These are phyloP conservation scores for Leccinum subrobustum DNA, from an alignment of 1,284 basidiomycete species.

Conservation along the genomic window DNA sequence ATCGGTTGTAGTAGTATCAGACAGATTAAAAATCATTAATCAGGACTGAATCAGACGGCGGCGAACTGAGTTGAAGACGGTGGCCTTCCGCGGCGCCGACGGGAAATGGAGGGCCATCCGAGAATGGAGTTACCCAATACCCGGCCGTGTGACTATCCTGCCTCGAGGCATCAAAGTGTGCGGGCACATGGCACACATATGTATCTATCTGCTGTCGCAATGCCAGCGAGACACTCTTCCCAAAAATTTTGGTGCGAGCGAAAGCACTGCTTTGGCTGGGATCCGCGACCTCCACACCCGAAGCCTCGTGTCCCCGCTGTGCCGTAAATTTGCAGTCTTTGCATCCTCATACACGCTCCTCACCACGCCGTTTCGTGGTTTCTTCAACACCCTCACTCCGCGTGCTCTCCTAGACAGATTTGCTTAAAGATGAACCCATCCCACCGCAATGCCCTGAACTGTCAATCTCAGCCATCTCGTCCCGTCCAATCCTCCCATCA, in stretches of 20 bases:
- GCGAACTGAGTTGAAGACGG: neutral
- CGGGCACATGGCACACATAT: neutral
- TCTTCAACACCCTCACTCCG: constrained; percentile 27
- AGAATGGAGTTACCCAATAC: neutral
- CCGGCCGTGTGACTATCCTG: constrained; percentile 1
- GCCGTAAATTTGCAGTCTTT: constrained; percentile 26
- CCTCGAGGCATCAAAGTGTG: constrained; percentile 27
- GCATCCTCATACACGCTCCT: constrained; percentile 37
- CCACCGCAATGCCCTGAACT: constrained; percentile 29
- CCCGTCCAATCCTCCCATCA: constrained; percentile 18
- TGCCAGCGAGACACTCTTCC: constrained; percentile 4
- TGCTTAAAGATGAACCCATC: constrained; percentile 39
- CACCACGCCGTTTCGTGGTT: constrained; percentile 31
- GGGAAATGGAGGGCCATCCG: neutral
- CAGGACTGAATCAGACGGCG: neutral
- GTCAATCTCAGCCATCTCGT: constrained; percentile 27
- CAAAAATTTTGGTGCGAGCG: constrained; percentile 14
- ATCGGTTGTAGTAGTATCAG: neutral
- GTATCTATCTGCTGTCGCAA: constrained; percentile 2
- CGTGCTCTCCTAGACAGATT: constrained; percentile 26
- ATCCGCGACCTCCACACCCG: constrained; percentile 17
- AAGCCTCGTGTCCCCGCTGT: constrained; percentile 27
- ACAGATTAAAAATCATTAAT: neutral
- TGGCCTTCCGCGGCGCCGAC: neutral
- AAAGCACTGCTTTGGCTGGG: constrained; percentile 21